A percentile compares a stretch with the other conserved stretches of the same genome.
These are phyloP conservation scores for Rhodotorula sp. DNA, from an alignment of 1,284 basidiomycete species.

Conservation along the genomic window DNA sequence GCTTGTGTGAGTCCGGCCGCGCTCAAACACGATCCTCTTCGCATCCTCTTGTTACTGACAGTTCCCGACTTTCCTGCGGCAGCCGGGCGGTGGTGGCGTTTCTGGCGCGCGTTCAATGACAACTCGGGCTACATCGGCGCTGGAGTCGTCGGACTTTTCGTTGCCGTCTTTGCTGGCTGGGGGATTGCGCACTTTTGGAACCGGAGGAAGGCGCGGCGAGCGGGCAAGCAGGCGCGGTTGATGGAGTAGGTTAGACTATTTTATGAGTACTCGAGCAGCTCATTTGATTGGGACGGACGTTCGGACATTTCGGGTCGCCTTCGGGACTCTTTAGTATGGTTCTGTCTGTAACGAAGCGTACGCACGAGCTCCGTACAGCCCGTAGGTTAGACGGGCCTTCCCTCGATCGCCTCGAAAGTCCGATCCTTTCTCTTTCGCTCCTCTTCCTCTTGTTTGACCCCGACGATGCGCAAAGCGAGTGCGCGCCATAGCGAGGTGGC, in stretches of 20 bases:
- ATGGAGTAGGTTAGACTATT: background rate
- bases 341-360: no score
- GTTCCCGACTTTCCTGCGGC: background rate
- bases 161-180: slow-evolving; percentile 37
- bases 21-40: background rate
- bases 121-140: slow-evolving; percentile 48
- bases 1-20: slow-evolving; percentile 35
- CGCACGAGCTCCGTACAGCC: no score
- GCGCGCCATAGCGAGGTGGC: background rate
- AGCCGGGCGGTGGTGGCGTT: slow-evolving; percentile 51
- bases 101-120: slow-evolving; percentile 49
- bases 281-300: no score
- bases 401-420: no score
- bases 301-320: background rate
- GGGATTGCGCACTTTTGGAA: background rate
- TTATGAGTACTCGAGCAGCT: background rate
- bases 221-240: background rate
- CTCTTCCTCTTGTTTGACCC: no score
- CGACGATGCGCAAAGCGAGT: no score
- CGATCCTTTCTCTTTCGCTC: no score
- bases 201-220: background rate
- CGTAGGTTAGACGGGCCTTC: no score
- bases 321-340: no score
- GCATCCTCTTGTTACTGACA: background rate
- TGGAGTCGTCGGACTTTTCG: slow-evolving; percentile 48